Evolutionary conservation across 345 rosid genomes (phyloP).

Genomic region (Brassica carinata): DNA sequence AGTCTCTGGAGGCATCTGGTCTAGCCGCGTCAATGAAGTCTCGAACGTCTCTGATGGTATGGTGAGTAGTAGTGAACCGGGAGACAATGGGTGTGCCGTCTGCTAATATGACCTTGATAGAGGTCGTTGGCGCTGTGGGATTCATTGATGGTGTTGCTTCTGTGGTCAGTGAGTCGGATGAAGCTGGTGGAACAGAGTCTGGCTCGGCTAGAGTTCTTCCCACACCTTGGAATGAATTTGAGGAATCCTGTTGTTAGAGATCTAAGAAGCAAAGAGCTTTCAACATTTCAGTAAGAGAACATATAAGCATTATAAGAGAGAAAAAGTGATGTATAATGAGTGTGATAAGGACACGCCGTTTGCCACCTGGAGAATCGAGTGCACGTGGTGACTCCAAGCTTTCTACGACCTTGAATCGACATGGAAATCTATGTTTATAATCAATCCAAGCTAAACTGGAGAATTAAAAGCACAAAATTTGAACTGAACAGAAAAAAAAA

Average conservation of each 20-base stretch:
- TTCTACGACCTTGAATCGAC: not conserved
- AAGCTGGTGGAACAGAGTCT: conserved; percentile 35
- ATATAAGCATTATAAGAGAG: not conserved
- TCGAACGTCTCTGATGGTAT: conserved; percentile 62
- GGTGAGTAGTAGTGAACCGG: conserved; percentile 34
- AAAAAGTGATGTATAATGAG: not conserved
- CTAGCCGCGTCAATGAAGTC: conserved; percentile 61
- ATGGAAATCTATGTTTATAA: not conserved
- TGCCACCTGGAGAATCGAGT: not conserved
- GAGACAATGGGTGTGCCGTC: conserved; percentile 35
- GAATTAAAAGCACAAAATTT: not conserved
- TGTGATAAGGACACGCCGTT: not conserved
- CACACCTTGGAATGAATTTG: conserved; percentile 55
- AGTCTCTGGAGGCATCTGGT: conserved; percentile 53
- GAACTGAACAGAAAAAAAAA: not conserved
- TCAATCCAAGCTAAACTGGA: not conserved
- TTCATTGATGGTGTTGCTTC: conserved; percentile 54
- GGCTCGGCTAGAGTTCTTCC: conserved; percentile 58
- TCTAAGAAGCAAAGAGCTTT: not conserved
- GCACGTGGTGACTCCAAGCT: not conserved
- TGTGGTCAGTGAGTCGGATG: conserved; percentile 20
- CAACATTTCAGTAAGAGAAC: not conserved
- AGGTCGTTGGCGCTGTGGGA: conserved; percentile 37
- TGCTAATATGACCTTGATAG: conserved; percentile 68
- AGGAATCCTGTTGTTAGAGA: conserved; percentile 46